These are phyloP conservation scores for Fusarium vanettenii DNA, from an alignment of 2,329 filamentous ascomycete genomes.

Conservation along the genomic window DNA sequence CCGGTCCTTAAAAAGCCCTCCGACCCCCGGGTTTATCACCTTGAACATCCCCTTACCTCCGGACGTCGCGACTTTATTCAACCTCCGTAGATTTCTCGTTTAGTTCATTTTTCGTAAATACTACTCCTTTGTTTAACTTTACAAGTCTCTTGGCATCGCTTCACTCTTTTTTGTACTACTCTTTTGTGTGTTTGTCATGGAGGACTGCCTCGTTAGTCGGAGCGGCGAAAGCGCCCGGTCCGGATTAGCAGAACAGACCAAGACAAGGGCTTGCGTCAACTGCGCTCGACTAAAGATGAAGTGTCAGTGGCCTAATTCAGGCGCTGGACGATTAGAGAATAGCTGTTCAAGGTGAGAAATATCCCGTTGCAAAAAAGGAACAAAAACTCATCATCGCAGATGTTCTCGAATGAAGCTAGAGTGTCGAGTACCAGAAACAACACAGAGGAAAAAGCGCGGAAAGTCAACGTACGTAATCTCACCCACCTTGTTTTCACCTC, in stretches of 20 bases:
- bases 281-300: slow-evolving; percentile 53
- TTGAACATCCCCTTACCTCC: slow-evolving; percentile 16
- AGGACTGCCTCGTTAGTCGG: slow-evolving; percentile 35
- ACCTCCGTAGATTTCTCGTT: not conserved
- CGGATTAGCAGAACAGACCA: slow-evolving; percentile 14
- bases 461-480: slow-evolving; percentile 48
- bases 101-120: not conserved
- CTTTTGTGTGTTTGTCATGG: slow-evolving; percentile 15
- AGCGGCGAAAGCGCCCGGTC: slow-evolving; percentile 1
- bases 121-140: not conserved
- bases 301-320: slow-evolving; percentile 48
- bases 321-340: slow-evolving; percentile 27
- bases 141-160: not conserved
- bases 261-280: slow-evolving; percentile 48
- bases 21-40: slow-evolving; percentile 31
- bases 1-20: slow-evolving; percentile 22
- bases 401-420: slow-evolving; percentile 49
- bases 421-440: slow-evolving; percentile 49
- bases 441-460: slow-evolving; percentile 49
- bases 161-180: not conserved
- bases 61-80: not conserved
- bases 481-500: not conserved
- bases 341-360: slow-evolving; percentile 43
- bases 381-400: slow-evolving; percentile 34
- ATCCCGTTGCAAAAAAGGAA: not conserved